phyloP scores from a whole-genome alignment of 2,329 filamentous ascomycete species.

The Helotiales sp. region DNA sequence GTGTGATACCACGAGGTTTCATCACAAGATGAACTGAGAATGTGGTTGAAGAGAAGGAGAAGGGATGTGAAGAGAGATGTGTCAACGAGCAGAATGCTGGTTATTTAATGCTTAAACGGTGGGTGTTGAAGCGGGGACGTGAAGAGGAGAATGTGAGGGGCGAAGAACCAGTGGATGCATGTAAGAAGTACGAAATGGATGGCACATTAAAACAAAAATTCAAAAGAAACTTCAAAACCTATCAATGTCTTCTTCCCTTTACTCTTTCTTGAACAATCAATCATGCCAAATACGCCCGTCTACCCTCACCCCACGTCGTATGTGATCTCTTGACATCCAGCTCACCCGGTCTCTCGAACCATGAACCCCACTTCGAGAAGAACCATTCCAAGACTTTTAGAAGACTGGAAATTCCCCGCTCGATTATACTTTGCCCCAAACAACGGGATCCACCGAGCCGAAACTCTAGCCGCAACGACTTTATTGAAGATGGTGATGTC shows the following conservation, averaged over 20 bases:
- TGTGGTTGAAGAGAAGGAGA: background rate
- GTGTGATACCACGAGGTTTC: slow-evolving; percentile 15
- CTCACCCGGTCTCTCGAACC: too few relatives aligned
- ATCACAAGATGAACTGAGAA: slow-evolving; percentile 8
- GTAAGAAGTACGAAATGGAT: slow-evolving; percentile 5
- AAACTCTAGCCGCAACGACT: background rate
- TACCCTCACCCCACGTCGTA: too few relatives aligned
- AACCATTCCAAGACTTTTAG: too few relatives aligned
- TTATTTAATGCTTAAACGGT: slow-evolving; percentile 21
- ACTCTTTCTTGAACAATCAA: too few relatives aligned
- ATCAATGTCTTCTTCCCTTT: background rate
- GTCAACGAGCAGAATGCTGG: slow-evolving; percentile 12
- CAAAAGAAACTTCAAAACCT: slow-evolving; percentile 1
- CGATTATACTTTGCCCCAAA: background rate
- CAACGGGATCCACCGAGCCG: background rate
- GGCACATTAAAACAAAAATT: background rate
- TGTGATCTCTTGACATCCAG: too few relatives aligned
- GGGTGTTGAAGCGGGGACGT: background rate
- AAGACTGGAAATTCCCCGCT: background rate
- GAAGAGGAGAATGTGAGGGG: background rate
- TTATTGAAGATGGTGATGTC: background rate
- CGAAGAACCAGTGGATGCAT: background rate
- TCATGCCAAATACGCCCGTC: too few relatives aligned
- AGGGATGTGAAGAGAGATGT: too few relatives aligned
- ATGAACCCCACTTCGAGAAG: too few relatives aligned